Evolutionary conservation across 208 protist genomes (phyloP), one percentile per base, ranked within the genome.

Genomic region (Balamuthia mandrillaris): DNA sequence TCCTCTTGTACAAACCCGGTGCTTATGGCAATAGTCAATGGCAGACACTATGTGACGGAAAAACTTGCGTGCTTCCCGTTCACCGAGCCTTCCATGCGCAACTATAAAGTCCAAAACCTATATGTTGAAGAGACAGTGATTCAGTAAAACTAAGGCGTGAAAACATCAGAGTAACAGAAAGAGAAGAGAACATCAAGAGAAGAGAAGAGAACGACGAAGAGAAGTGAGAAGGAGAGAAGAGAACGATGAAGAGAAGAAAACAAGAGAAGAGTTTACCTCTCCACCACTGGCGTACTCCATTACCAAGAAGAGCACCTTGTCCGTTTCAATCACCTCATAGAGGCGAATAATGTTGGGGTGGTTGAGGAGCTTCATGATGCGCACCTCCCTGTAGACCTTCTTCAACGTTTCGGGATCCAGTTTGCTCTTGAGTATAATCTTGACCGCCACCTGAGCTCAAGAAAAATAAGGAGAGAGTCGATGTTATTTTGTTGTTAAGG

Each of bases 41-140:
- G 94, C 96, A 24, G 89, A 88, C 35, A 98, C 95, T 18, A 98
- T 91, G 90, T 98, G 96, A 61, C 97, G 95, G 86, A 98, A 98
- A 37, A 85, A 61, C 54, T 94, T 81, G 0, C 96, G 90, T 16
- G 89, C 87, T 31, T 92, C 82, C n/a, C 37, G 29, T 35, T 92
- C 90, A 9, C 68, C 47, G 1, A 92, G 39, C 0, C 86, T 45
- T 18, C 87, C 90, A 44, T 92, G 90, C 10, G 88, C 83, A 49
- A 92, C 81, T 54, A 92, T 92, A 45, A 88, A 88, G 74, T 92
- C 88, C 52, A 83, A 45, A 12, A n/a, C n/a, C n/a, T n/a, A n/a
- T n/a, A n/a, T n/a, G n/a, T n/a, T n/a, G n/a, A n/a, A n/a, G n/a
- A n/a, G n/a, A n/a, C n/a, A n/a, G n/a, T n/a, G n/a, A n/a, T n/a